Evolutionary conservation across 2,329 filamentous ascomycete species (phyloP), one percentile per base, ranked within the genome.

Genomic region (Curvularia spicifera): DNA sequence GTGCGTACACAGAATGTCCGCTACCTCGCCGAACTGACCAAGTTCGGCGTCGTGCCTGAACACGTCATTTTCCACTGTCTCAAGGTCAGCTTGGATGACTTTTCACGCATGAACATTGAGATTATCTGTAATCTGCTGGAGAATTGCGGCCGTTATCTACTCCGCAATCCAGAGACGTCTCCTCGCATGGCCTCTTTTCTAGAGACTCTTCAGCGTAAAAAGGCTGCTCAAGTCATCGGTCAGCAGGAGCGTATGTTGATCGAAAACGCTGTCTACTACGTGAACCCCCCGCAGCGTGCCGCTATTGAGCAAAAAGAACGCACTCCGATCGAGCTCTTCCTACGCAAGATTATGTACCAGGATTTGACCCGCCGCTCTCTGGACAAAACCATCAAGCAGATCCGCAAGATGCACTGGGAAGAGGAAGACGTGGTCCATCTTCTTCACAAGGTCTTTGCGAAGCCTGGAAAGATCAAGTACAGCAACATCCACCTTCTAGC

Each of bases 31-130:
- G 95, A 99, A 78, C 80, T 99, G 72, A 99, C 95, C 58, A 99
- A 99, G 74, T 99, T 99, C 72, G 94, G 95, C 31, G 92, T 97
- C 31, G 95, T 99, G 8, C 95, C 96, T 0, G 95, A 99, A 76
- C 95, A 99, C 77, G 94, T 99, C 64, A 96, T 99, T 53, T 99
- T 99, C 73, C 95, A 99, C 73, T 99, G 95, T 74, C 87, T 99
- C 69, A 99, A 97, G 77, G 94, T 99, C 75, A 96, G 94, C 67
- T 81, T 99, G 28, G 95, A 99, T 70, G 95, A 99, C 72, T 99
- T 99, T 73, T 97, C 95, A 2, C 87, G 94, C 60, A 97, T 97
- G 91, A 99, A 99, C 72, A 97, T 99, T 63, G 96, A 99, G 76
- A 97, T 99, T 68, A 94, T 99, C 63, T 96, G 93, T 71, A 96